Evolutionary conservation across 139 green algal species (phyloP), one percentile per base, ranked within the genome.

Genomic region (Closterium sp.): DNA sequence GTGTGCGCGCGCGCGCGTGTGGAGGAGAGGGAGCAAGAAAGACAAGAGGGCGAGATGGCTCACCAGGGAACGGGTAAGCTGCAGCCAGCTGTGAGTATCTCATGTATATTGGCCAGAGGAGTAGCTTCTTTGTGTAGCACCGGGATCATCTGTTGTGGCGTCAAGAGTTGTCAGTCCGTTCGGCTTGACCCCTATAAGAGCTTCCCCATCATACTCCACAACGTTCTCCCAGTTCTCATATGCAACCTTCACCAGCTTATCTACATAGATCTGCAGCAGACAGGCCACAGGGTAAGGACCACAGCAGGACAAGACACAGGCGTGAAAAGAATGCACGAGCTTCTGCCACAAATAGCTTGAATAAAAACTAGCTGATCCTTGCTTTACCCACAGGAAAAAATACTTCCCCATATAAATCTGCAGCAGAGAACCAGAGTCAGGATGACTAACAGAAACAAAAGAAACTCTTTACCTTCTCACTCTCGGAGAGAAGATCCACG

Each of bases 191-290:
- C 83, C 83, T 32, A 86, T 86, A 33, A 86, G 83, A 86, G 83
- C 87, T 10, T 90, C 87, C 34, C 89, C 89, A 35, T 92, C 89
- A 34, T 90, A 92, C 89, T 92, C 89, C 30, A 90, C 36, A 31
- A 92, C 89, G 16, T 90, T 76, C 8, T 92, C 89, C 89, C 89
- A 92, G 85, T 92, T 66, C 84, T 92, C 84, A 30, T 92, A 92
- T 19, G 89, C 89, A 31, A 84, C 84, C 89, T 92, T 92, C 19
- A 92, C 85, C 31, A 92, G 89, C 85, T 84, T 92, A 38, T 92
- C 89, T 31, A 92, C 89, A 21, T 92, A 92, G 25, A 90, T 36
- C 88, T 91, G 88, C 88, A 30, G 12, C 88, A 33, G 21, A n/a
- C 0, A 34, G 84, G 4, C 10, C 83, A 33, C 83, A 32, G n/a